Evolutionary conservation across 495 filamentous ascomycete species (phyloP).

Genomic region (Monascus purpureus): DNA sequence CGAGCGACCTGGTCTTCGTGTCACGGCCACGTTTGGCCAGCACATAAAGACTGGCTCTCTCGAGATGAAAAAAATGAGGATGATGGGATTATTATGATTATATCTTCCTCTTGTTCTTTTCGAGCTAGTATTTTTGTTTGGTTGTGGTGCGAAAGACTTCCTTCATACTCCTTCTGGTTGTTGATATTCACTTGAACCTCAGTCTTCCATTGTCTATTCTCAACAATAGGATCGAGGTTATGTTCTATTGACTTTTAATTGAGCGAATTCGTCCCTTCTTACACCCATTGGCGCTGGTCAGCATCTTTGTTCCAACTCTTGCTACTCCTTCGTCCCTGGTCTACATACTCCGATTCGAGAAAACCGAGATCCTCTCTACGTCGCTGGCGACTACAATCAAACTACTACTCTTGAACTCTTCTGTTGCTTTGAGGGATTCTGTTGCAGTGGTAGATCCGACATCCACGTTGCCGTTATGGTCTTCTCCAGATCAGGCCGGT

Average conservation of each 20-base stretch:
- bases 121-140: background rate
- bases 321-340: background rate
- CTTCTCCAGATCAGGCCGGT: constrained; percentile 16
- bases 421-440: background rate
- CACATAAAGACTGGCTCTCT: background rate
- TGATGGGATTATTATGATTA: background rate
- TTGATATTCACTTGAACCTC: background rate
- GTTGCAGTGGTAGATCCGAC: background rate
- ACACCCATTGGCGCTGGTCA: background rate
- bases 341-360: background rate
- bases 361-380: background rate
- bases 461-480: constrained; percentile 11
- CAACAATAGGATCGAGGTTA: background rate
- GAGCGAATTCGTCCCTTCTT: background rate
- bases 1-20: background rate
- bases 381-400: too few species aligned
- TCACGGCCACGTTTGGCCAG: background rate
- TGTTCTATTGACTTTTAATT: background rate
- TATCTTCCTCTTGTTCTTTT: background rate
- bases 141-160: background rate
- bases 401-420: background rate
- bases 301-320: background rate
- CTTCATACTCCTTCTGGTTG: background rate
- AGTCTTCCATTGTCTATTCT: background rate
- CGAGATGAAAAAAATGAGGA: too few species aligned